Evolutionary conservation across 331 rosid species (phyloP).

Genomic region (Malus hybrid): DNA sequence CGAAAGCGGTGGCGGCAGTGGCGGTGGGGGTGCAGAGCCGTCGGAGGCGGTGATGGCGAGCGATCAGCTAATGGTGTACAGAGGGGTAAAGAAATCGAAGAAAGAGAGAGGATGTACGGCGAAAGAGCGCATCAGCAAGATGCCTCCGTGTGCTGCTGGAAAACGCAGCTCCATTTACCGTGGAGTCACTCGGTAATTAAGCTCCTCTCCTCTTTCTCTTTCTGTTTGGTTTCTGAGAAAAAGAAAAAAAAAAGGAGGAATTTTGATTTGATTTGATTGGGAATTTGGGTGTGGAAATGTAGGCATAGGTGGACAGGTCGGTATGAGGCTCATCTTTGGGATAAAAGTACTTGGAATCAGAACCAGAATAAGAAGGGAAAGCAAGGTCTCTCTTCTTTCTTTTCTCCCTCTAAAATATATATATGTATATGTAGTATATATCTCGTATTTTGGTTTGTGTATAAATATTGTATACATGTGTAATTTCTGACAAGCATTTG

Average conservation of each 20-base stretch:
- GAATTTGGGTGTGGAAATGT: constrained; percentile 7
- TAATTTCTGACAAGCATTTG: constrained; percentile 26
- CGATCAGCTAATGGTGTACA: constrained; percentile 67
- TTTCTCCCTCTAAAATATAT: background rate
- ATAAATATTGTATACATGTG: background rate
- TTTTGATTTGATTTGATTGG: background rate
- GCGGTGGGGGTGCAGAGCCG: constrained; percentile 22
- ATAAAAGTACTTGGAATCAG: constrained; percentile 98
- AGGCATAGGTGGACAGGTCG: constrained; percentile 99
- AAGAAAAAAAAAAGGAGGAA: background rate
- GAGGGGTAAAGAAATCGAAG: constrained; percentile 91
- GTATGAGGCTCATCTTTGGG: constrained; percentile 99
- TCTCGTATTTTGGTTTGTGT: background rate
- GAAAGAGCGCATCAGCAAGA: constrained; percentile 94
- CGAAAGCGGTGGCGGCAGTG: constrained; percentile 22
- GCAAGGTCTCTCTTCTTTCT: constrained; percentile 56
- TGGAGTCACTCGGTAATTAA: constrained; percentile 78
- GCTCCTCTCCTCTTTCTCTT: background rate
- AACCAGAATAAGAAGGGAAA: constrained; percentile 99
- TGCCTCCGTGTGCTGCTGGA: constrained; percentile 99
- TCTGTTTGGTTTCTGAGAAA: constrained; percentile 2
- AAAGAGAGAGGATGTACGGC: constrained; percentile 96
- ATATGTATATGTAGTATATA: no score
- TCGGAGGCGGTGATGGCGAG: constrained; percentile 42
- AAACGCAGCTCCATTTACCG: constrained; percentile 98